Evolutionary conservation across 306 rosid genomes (phyloP).

Genomic region (Quercus aquifolioides): DNA sequence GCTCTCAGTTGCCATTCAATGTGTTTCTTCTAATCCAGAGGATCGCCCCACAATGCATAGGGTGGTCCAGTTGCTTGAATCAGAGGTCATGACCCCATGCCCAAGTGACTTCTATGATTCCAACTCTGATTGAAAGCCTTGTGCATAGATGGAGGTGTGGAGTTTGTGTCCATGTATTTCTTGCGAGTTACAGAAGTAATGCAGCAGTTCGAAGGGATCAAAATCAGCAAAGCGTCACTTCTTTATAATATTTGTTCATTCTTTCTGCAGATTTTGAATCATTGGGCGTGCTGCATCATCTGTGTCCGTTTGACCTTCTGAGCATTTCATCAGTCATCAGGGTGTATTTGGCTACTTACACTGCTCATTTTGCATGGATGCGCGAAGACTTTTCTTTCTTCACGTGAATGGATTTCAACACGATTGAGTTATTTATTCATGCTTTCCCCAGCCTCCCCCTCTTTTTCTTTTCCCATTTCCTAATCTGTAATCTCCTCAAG

Average conservation of each 20-base stretch:
- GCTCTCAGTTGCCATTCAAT: constrained; percentile 78
- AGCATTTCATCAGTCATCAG: constrained; percentile 6
- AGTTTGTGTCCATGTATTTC: constrained; percentile 23
- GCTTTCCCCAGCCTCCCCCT: background rate
- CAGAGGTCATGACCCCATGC: constrained; percentile 97
- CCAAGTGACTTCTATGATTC: constrained; percentile 94
- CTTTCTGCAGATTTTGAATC: constrained; percentile 32
- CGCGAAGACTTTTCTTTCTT: constrained; percentile 28
- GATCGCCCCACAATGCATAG: constrained; percentile 98
- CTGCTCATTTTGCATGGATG: constrained; percentile 26
- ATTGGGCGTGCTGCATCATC: constrained; percentile 27
- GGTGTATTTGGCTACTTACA: constrained; percentile 1
- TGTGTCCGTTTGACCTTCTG: constrained; percentile 18
- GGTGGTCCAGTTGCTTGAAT: constrained; percentile 88
- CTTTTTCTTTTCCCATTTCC: background rate
- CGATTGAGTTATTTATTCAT: constrained; percentile 11
- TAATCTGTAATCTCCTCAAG: constrained; percentile 41
- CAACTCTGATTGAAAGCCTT: constrained; percentile 55
- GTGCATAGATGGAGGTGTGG: constrained; percentile 15
- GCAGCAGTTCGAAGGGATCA: constrained; percentile 22
- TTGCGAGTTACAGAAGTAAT: constrained; percentile 21
- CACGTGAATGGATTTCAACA: constrained; percentile 34
- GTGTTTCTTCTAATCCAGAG: constrained; percentile 87
- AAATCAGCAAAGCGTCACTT: constrained; percentile 22
- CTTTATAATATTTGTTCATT: constrained; percentile 34